Evolutionary conservation across 768 basidiomycete species (phyloP).

Genomic region (Phanerochaete carnosa): DNA sequence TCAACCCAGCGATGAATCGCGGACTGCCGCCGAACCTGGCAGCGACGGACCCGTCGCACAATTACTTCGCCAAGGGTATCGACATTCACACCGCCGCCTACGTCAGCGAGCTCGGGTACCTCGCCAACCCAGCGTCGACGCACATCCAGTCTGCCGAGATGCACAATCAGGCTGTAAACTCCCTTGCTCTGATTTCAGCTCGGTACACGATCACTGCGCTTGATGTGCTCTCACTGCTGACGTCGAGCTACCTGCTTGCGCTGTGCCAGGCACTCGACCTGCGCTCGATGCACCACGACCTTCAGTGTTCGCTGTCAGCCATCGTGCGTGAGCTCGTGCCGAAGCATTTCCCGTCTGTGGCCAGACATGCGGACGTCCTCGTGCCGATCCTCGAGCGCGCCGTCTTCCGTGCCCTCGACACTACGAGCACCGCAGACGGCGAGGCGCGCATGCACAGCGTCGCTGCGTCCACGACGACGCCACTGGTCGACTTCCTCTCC

Average conservation of each 20-base stretch:
- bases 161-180: slow-evolving; percentile 92
- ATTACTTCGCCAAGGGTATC: no score
- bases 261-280: slow-evolving; percentile 86
- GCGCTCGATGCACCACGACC: slow-evolving; percentile 69
- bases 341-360: no score
- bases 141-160: no score
- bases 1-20: no score
- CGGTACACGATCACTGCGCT: slow-evolving; percentile 76
- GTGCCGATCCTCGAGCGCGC: no score
- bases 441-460: slow-evolving; percentile 66
- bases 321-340: slow-evolving; percentile 17
- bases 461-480: slow-evolving; percentile 56
- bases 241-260: slow-evolving; percentile 72
- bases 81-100: no score
- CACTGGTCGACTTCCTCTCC: no score
- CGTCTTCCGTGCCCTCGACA: slow-evolving; percentile 55
- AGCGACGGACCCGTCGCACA: no score
- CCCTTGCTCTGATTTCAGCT: slow-evolving; percentile 79
- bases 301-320: slow-evolving; percentile 34
- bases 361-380: no score
- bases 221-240: slow-evolving; percentile 73
- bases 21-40: no score
- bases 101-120: no score
- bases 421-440: slow-evolving; percentile 71
- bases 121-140: no score